These are phyloP conservation scores for Penicillium diatomitis DNA, from an alignment of 495 filamentous ascomycete species.

Conservation along the genomic window DNA sequence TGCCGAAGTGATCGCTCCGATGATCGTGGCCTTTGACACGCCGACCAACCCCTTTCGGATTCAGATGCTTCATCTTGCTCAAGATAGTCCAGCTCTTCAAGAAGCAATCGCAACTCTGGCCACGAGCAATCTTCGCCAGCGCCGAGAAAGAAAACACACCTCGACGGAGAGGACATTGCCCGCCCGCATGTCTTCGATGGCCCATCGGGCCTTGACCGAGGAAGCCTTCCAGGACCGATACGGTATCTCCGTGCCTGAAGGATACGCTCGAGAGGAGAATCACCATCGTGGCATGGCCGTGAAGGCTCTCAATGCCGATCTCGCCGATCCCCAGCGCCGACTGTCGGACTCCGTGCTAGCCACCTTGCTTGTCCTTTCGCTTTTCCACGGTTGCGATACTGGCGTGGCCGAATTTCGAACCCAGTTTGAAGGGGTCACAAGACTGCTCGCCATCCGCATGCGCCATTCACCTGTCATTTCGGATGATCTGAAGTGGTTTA, in stretches of 20 bases:
- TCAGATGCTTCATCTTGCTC: slow-evolving; percentile 71
- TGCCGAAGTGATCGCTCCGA: slow-evolving; percentile 81
- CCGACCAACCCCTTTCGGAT: slow-evolving; percentile 77
- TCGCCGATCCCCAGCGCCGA: slow-evolving; percentile 63
- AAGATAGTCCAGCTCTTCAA: slow-evolving; percentile 70
- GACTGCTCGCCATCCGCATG: slow-evolving; percentile 74
- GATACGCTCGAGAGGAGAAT: slow-evolving; percentile 58
- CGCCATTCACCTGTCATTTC: slow-evolving; percentile 47
- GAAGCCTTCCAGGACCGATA: slow-evolving; percentile 26
- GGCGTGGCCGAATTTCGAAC: slow-evolving; percentile 88
- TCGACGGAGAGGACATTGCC: slow-evolving; percentile 37
- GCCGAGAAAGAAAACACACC: slow-evolving; percentile 31
- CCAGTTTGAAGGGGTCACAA: slow-evolving; percentile 89
- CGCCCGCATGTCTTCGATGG: slow-evolving; percentile 41
- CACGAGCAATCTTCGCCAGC: slow-evolving; percentile 65
- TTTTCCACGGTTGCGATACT: slow-evolving; percentile 89
- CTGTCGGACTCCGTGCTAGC: slow-evolving; percentile 82
- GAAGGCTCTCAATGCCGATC: slow-evolving; percentile 69
- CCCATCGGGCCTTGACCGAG: slow-evolving; percentile 39
- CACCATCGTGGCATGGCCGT: slow-evolving; percentile 76
- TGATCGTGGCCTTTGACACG: slow-evolving; percentile 84
- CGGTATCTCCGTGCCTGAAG: slow-evolving; percentile 25
- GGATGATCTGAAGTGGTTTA: slow-evolving; percentile 78
- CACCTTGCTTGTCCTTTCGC: slow-evolving; percentile 77
- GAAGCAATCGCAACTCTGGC: slow-evolving; percentile 88